Base-by-base conservation (phyloP, 129 eudicot species). In the Flaveria sonorensis region DNA sequence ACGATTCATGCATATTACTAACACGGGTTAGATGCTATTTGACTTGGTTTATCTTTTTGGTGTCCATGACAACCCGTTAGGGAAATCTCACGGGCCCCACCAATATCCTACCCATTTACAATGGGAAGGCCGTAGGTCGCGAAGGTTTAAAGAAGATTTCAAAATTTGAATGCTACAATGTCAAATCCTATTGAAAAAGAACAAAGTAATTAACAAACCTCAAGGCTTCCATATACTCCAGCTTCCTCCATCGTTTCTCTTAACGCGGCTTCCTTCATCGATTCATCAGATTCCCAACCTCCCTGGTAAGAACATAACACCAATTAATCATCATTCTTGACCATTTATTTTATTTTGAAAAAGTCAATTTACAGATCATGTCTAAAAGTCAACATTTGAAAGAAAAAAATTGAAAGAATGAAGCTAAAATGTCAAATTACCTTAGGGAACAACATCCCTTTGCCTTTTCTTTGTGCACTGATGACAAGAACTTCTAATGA, bases 401-500 rank as follows among this genome's bases (percentile, higher is more conserved):
- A 36, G 12, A 42, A 23, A 57, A 57, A 47, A 28, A 74, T 12
- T 42, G 62, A 72, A 4, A 64, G 42, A 63, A 47, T 73, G 50
- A 39, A 52, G 42, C 1, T 23, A 12, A 74, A 12, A 64, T 51
- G 7, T 45, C 5, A 68, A 88, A 18, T n/a, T 30, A 91, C 97
- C 95, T 92, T 92, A 15, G 97, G 97, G 55, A 92, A 92, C 70
- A 92, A 73, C 97, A 92, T 83, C 53, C 97, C 96, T 89, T 92
- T 92, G 80, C 88, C 92, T 83, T 89, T 89, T 43, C 92, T 89
- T 73, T 85, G 92, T 45, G 95, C 71, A 75, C 87, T 92, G 46
- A 92, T 92, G 14, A 92, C 87, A 68, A 92, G 89, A 75, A 92
- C 97, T 85, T 92, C 97, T 73, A 92, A 79, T 65, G 75, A 39